A percentile compares a stretch with the other conserved stretches of the same genome.
These are phyloP conservation scores for Samsoniella hepiali DNA, from an alignment of 2,329 filamentous ascomycete species.

Conservation along the genomic window DNA sequence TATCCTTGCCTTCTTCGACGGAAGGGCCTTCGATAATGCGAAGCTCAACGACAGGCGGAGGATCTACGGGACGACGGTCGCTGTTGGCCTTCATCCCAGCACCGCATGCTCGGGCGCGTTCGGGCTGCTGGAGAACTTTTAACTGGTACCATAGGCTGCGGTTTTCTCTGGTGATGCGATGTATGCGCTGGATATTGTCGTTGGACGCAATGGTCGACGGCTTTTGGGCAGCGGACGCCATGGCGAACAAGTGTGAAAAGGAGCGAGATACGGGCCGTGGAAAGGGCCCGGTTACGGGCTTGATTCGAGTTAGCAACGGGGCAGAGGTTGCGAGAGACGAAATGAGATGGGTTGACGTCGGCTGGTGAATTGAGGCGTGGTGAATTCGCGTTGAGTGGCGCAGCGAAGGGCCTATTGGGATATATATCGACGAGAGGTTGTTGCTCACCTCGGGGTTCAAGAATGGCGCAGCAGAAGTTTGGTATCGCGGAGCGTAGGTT, in stretches of 20 bases:
- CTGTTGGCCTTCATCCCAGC: conserved; percentile 73
- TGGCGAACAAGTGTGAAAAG: neutral
- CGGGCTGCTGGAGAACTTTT: conserved; percentile 87
- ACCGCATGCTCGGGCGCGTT: conserved; percentile 90
- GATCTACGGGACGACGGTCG: conserved; percentile 89
- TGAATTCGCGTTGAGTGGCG: neutral
- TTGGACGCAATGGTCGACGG: conserved; percentile 29
- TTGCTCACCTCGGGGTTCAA: neutral
- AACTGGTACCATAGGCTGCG: conserved; percentile 77
- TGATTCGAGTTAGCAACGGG: conserved; percentile 1
- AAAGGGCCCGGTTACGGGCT: conserved; percentile 11
- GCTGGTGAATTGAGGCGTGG: neutral
- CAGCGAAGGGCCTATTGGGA: neutral
- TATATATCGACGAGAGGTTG: neutral
- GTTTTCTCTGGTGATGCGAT: conserved; percentile 63
- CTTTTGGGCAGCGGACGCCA: conserved; percentile 32
- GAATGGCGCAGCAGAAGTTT: neutral
- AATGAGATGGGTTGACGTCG: neutral
- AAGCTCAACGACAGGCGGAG: conserved; percentile 89
- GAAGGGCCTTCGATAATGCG: conserved; percentile 74
- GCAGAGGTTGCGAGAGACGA: neutral
- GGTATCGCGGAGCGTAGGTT: neutral
- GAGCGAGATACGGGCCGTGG: neutral
- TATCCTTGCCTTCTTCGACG: conserved; percentile 59
- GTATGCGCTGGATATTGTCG: conserved; percentile 45